phyloP scores from a whole-genome alignment of 768 basidiomycete genomes.

The Trametes punicea region DNA sequence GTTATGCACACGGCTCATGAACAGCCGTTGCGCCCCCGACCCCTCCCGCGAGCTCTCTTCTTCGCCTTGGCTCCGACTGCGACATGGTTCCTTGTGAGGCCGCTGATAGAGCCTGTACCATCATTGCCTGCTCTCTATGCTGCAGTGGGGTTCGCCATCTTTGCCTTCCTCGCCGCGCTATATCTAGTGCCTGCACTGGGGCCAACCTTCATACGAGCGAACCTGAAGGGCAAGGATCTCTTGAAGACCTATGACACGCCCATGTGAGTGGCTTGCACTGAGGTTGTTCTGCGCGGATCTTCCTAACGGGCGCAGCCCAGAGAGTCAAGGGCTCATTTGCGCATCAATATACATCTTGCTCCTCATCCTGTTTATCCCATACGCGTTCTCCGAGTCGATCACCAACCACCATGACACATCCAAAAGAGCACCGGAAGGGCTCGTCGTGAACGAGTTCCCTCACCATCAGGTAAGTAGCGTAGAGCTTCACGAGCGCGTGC shows the following conservation, averaged over 20 bases:
- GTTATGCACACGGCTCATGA: no score
- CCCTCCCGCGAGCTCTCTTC: conserved; percentile 39
- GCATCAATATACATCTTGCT: conserved; percentile 85
- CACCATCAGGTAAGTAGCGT: conserved; percentile 64
- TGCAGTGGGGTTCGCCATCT: conserved; percentile 78
- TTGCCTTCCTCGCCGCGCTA: conserved; percentile 75
- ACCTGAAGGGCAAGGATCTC: conserved; percentile 82
- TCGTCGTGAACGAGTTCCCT: conserved; percentile 66
- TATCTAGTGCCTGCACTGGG: conserved; percentile 83
- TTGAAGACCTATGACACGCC: conserved; percentile 75
- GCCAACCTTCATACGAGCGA: conserved; percentile 73
- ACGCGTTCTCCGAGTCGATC: conserved; percentile 82
- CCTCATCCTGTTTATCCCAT: conserved; percentile 91
- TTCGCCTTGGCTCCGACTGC: conserved; percentile 64
- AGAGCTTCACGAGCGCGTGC: not conserved
- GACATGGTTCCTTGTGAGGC: conserved; percentile 68
- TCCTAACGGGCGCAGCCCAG: conserved; percentile 56
- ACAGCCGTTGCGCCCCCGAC: conserved; percentile 18
- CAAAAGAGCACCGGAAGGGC: conserved; percentile 50
- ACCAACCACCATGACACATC: conserved; percentile 41
- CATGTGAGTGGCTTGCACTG: conserved; percentile 45
- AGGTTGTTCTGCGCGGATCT: not conserved
- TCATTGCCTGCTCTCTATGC: conserved; percentile 71
- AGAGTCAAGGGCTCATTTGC: conserved; percentile 89
- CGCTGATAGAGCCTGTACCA: conserved; percentile 66